phyloP scores from a whole-genome alignment of 257 asterid species.

The Rehmannia glutinosa region DNA sequence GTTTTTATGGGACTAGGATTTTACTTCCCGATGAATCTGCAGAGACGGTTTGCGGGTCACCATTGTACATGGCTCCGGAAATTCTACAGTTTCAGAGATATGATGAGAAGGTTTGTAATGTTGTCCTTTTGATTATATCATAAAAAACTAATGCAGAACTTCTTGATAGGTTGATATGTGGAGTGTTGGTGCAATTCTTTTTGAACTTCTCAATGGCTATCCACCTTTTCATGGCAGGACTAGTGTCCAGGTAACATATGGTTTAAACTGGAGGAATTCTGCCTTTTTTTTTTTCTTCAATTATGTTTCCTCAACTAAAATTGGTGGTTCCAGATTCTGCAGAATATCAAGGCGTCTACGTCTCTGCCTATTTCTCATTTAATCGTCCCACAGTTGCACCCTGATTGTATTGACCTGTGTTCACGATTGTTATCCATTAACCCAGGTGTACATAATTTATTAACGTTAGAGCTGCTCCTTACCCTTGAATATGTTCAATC shows the following conservation, averaged over 20 bases:
- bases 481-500: background rate
- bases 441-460: slow-evolving; percentile 36
- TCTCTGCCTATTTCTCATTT: slow-evolving; percentile 35
- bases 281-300: too few species aligned
- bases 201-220: slow-evolving; percentile 55
- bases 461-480: background rate
- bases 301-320: too few species aligned
- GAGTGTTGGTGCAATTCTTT: slow-evolving; percentile 53
- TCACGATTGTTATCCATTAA: slow-evolving; percentile 36
- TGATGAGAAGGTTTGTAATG: too few species aligned
- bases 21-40: too few species aligned
- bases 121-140: too few species aligned
- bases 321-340: too few species aligned
- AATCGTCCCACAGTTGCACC: slow-evolving; percentile 33
- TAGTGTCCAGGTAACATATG: slow-evolving; percentile 44
- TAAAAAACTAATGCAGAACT: too few species aligned
- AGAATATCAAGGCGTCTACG: slow-evolving; percentile 35
- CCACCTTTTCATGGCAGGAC: slow-evolving; percentile 54
- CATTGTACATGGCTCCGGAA: too few species aligned
- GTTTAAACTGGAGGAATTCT: too few species aligned
- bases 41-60: too few species aligned
- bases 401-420: slow-evolving; percentile 40
- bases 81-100: too few species aligned
- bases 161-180: slow-evolving; percentile 62
- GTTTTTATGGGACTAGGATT: too few species aligned